Conservation (phyloP, 352 stramenopile species). For the Albugo candida region DNA sequence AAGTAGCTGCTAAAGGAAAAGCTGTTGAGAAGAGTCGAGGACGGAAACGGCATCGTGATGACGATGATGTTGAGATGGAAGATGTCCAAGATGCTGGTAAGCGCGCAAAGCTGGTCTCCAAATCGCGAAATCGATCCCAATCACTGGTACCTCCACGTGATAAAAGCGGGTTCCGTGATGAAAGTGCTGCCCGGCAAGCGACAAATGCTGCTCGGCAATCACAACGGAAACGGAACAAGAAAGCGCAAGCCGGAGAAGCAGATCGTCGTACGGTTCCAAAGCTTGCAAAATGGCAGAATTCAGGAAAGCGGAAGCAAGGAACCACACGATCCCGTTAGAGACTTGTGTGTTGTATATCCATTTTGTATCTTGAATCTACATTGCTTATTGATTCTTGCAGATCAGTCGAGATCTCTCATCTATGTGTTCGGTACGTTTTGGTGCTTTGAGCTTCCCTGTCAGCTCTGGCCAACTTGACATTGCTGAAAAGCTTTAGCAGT, state of each 20-base stretch:
- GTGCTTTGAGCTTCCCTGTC: no score
- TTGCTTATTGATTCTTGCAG: neutral
- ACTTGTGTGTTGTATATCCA: neutral
- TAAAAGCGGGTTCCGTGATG: conserved; percentile 40
- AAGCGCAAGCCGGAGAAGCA: conserved; percentile 56
- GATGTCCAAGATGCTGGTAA: conserved; percentile 46
- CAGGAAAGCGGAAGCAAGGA: conserved; percentile 71
- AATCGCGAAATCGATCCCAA: conserved; percentile 65
- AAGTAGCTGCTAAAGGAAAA: conserved; percentile 46
- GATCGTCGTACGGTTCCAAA: conserved; percentile 67
- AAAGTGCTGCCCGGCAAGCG: conserved; percentile 19
- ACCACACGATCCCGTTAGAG: conserved; percentile 56
- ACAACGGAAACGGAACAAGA: conserved; percentile 65
- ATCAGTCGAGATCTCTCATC: no score
- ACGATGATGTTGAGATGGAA: conserved; percentile 77
- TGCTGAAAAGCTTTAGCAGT: no score
- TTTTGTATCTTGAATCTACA: conserved; percentile 1
- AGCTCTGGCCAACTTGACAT: no score
- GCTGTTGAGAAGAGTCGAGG: conserved; percentile 48
- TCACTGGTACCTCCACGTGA: conserved; percentile 58
- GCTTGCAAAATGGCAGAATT: conserved; percentile 79
- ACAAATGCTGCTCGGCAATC: conserved; percentile 29
- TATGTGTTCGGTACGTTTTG: no score
- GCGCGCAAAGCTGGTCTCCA: conserved; percentile 32
- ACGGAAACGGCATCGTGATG: conserved; percentile 70